These are phyloP conservation scores for Syncephalastrum sp. DNA, from an alignment of 371 early-diverging fungal genomes.

Conservation along the genomic window DNA sequence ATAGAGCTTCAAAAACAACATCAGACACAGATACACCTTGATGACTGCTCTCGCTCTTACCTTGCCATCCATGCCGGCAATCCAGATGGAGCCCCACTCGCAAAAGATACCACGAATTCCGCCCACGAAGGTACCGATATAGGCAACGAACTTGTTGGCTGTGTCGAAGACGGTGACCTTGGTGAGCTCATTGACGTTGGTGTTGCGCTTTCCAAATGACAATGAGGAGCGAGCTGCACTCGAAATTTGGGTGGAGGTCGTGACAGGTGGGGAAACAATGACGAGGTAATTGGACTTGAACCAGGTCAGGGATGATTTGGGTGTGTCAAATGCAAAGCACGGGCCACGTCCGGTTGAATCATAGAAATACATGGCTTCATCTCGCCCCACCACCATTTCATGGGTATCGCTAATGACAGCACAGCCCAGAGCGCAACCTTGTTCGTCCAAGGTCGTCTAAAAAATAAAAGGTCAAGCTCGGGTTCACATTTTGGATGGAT, in stretches of 20 bases:
- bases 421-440: conserved; percentile 80
- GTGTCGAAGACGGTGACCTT: conserved; percentile 89
- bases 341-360: conserved; percentile 90
- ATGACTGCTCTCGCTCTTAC: conserved; percentile 27
- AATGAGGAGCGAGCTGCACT: conserved; percentile 31
- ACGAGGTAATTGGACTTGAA: conserved; percentile 76
- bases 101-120: conserved; percentile 69
- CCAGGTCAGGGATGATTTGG: conserved; percentile 74
- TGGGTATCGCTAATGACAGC: conserved; percentile 72
- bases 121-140: conserved; percentile 69
- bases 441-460: conserved; percentile 77
- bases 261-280: conserved; percentile 67
- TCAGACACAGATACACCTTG: not conserved
- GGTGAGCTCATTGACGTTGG: conserved; percentile 46
- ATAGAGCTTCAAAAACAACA: conserved; percentile 55
- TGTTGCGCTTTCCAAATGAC: conserved; percentile 26
- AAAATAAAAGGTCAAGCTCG: conserved; percentile 4
- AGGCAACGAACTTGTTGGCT: conserved; percentile 87
- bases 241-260: conserved; percentile 44
- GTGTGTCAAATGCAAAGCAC: conserved; percentile 87
- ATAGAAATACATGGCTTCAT: conserved; percentile 92
- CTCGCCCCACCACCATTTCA: conserved; percentile 82
- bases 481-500: not conserved
- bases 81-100: conserved; percentile 92
- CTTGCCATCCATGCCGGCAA: conserved; percentile 79